These are phyloP conservation scores for Posidonia oceanica DNA, from an alignment of 116 monocot genomes.

Conservation along the genomic window DNA sequence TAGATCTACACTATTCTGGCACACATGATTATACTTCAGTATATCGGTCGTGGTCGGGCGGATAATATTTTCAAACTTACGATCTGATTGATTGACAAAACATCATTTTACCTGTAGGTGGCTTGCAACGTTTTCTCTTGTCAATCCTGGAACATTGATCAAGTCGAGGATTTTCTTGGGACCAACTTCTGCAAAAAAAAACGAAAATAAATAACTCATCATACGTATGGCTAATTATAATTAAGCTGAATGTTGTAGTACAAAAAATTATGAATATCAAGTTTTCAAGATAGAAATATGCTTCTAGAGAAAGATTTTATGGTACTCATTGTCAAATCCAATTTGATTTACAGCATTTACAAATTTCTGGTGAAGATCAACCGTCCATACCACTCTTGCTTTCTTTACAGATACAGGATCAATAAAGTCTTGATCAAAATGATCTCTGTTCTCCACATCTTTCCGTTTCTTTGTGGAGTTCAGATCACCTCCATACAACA, in stretches of 20 bases:
- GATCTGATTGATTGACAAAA: background rate
- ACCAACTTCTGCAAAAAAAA: conserved; percentile 66
- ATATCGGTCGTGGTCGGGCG: too few relatives aligned
- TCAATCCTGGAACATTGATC: conserved; percentile 86
- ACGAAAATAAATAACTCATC: background rate
- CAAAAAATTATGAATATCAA: background rate
- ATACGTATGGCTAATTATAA: too few relatives aligned
- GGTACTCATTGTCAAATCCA: conserved; percentile 82
- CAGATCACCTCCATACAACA: conserved; percentile 25
- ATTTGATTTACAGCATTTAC: conserved; percentile 90
- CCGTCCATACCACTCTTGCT: conserved; percentile 91
- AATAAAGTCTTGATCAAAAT: conserved; percentile 34
- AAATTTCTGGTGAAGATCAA: conserved; percentile 91
- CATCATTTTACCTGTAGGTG: conserved; percentile 63
- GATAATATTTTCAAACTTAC: background rate
- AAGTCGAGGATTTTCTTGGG: conserved; percentile 94
- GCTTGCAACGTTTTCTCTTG: conserved; percentile 94
- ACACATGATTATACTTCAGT: too few relatives aligned
- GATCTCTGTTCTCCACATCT: conserved; percentile 47
- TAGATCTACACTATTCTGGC: too few relatives aligned
- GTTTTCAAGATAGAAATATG: background rate
- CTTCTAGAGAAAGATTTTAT: background rate
- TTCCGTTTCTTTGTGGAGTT: conserved; percentile 45
- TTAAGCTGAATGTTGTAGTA: too few relatives aligned
- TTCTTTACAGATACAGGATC: conserved; percentile 58